phyloP scores from a whole-genome alignment of 139 green algal species.

The Asterochloris sp. region DNA sequence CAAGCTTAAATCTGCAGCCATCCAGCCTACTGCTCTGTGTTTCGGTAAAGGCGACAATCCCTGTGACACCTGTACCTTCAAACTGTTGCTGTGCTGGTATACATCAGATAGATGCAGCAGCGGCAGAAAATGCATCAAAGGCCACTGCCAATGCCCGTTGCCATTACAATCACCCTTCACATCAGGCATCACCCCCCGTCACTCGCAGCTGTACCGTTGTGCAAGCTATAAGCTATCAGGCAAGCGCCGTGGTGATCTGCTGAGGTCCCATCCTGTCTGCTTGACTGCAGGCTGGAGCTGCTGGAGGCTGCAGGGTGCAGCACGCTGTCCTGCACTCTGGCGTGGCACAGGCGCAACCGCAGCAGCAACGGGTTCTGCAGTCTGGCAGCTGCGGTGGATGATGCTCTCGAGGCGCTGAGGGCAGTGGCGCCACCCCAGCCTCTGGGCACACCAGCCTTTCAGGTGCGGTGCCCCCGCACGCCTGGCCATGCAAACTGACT shows the following conservation, averaged over 20 bases:
- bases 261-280: background rate
- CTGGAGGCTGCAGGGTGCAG: conserved; percentile 40
- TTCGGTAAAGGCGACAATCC: background rate
- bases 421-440: conserved; percentile 25
- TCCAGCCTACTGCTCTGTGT: background rate
- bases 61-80: background rate
- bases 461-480: conserved; percentile 12
- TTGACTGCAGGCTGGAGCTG: conserved; percentile 54
- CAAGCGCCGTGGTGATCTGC: background rate
- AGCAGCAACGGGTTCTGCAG: conserved; percentile 10
- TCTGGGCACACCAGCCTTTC: conserved; percentile 29
- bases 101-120: background rate
- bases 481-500: background rate
- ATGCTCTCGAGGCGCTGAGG: conserved; percentile 33
- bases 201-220: too few species aligned
- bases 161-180: too few species aligned
- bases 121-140: too few species aligned
- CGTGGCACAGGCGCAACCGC: conserved; percentile 40
- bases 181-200: too few species aligned
- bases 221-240: too few species aligned
- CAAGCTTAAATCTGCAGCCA: background rate
- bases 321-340: conserved; percentile 66
- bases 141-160: too few species aligned
- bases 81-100: background rate
- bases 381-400: conserved; percentile 20